Conservation (phyloP, 495 filamentous ascomycete species). For the Lasiosphaeris hirsuta region DNA sequence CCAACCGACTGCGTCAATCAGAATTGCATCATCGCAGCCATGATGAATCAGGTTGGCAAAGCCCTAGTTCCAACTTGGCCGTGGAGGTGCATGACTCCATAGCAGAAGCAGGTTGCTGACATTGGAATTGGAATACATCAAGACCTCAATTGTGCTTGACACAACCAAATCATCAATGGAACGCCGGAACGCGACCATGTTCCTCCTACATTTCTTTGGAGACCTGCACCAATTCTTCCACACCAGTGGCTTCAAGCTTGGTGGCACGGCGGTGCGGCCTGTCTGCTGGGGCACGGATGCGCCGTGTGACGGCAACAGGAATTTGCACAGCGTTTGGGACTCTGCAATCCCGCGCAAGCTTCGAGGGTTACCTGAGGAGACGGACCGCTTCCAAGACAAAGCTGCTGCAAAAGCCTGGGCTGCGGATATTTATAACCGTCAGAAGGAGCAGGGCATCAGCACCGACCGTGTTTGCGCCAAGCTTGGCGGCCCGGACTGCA, state of each 20-base stretch:
- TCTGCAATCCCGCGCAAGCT: constrained; percentile 10
- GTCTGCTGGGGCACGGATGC: constrained; percentile 10
- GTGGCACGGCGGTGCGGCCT: constrained; percentile 15
- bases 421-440: constrained; percentile 6
- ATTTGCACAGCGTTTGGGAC: constrained; percentile 18
- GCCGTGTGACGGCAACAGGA: not conserved
- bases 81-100: too few species aligned
- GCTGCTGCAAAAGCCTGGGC: constrained; percentile 15
- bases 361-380: constrained; percentile 1
- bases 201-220: constrained; percentile 19
- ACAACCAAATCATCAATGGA: not conserved
- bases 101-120: not conserved
- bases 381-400: constrained; percentile 5
- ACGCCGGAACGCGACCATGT: constrained; percentile 17
- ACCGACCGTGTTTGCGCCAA: not conserved
- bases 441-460: not conserved
- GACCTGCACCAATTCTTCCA: constrained; percentile 20
- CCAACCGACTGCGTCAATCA: constrained; percentile 9
- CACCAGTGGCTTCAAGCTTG: constrained; percentile 14
- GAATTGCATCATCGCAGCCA: constrained; percentile 18
- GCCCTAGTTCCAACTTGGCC: too few species aligned
- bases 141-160: constrained; percentile 16
- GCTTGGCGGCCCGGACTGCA: constrained; percentile 3
- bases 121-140: not conserved
- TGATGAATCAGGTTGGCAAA: constrained; percentile 19